Conservation (phyloP, 768 basidiomycete genomes). For the Strobilomyces echinocephalus region DNA sequence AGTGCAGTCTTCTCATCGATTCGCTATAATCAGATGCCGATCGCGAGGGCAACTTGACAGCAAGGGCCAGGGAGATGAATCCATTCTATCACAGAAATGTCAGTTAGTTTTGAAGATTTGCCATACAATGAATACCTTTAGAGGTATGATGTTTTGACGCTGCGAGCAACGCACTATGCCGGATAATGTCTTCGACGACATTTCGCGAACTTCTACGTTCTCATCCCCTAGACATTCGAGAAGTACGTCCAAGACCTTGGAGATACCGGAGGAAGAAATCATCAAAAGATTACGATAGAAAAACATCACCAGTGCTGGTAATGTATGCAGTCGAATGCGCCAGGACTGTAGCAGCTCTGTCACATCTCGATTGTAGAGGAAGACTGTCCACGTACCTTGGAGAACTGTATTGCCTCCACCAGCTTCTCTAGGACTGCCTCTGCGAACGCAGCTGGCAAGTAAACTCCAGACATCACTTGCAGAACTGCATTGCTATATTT, state of each 20-base stretch:
- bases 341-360: slow-evolving; percentile 56
- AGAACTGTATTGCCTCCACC: slow-evolving; percentile 69
- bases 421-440: slow-evolving; percentile 57
- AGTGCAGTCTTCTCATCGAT: slow-evolving; percentile 70
- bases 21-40: slow-evolving; percentile 70
- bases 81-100: slow-evolving; percentile 51
- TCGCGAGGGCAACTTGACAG: slow-evolving; percentile 62
- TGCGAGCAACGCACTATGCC: slow-evolving; percentile 90
- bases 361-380: slow-evolving; percentile 5
- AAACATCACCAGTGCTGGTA: slow-evolving; percentile 86
- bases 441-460: slow-evolving; percentile 65
- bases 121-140: slow-evolving; percentile 53
- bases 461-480: slow-evolving; percentile 76
- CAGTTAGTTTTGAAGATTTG: neutral
- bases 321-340: slow-evolving; percentile 81
- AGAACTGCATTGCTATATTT: slow-evolving; percentile 75
- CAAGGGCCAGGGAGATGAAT: slow-evolving; percentile 63
- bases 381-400: slow-evolving; percentile 47
- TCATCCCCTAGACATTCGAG: slow-evolving; percentile 83
- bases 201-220: slow-evolving; percentile 90
- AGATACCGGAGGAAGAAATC: slow-evolving; percentile 62
- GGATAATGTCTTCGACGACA: slow-evolving; percentile 81
- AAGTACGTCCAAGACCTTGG: slow-evolving; percentile 75
- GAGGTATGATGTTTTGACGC: slow-evolving; percentile 74
- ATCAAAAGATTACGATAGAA: slow-evolving; percentile 86